A percentile compares a stretch with the other conserved stretches of the same genome.
Evolutionary conservation across 257 asterid species (phyloP).

Genomic region (Gentiana macrophylla): DNA sequence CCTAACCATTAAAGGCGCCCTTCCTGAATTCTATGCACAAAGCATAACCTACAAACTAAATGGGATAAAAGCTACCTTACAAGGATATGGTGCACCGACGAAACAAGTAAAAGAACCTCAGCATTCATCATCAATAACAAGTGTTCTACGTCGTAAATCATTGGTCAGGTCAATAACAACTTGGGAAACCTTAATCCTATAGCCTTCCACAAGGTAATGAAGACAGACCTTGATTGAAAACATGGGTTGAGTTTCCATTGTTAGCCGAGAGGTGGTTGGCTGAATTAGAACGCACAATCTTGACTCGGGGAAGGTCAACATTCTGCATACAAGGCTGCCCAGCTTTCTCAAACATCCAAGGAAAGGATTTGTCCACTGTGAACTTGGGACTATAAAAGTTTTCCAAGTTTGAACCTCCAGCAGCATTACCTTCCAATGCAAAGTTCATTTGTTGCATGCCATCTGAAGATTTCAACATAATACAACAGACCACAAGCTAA

Average conservation of each 20-base stretch:
- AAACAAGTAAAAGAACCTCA: not conserved
- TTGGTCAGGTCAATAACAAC: not conserved
- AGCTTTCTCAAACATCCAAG: conserved; percentile 30
- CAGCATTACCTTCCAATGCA: conserved; percentile 31
- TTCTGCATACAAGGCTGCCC: conserved; percentile 37
- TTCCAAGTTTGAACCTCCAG: conserved; percentile 38
- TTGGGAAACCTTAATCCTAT: not conserved
- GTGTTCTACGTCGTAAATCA: not conserved
- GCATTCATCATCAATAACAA: not conserved
- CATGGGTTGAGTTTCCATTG: conserved; percentile 36
- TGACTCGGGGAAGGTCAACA: conserved; percentile 31
- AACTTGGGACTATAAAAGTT: conserved; percentile 43
- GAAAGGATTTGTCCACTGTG: conserved; percentile 44
- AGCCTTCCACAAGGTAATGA: not conserved
- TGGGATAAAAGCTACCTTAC: not conserved
- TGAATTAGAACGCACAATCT: conserved; percentile 27
- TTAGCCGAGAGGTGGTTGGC: conserved; percentile 32
- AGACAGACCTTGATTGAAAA: conserved; percentile 44
- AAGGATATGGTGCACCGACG: not conserved
- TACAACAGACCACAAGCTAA: conserved; percentile 3
- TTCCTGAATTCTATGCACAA: too few species aligned
- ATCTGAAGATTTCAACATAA: conserved; percentile 26
- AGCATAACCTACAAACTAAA: not conserved
- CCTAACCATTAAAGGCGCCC: too few species aligned
- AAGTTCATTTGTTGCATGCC: conserved; percentile 49